Base-by-base conservation (phyloP, 1,139 yeast species). In the Suhomyces panamericanus region DNA sequence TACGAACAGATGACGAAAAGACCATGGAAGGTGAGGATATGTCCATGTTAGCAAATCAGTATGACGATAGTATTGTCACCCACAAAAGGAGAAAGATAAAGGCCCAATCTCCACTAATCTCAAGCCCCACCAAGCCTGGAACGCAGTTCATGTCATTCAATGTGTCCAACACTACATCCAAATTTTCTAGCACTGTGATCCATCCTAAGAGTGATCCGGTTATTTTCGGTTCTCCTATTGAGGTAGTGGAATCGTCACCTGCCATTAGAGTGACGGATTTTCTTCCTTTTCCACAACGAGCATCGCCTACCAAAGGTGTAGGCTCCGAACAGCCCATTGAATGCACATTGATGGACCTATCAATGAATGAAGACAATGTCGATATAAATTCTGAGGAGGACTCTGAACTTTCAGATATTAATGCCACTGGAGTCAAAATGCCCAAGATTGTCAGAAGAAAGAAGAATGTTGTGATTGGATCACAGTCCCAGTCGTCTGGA, bases 161-260 rank as follows among this genome's bases (percentile, higher is more conserved):
- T 35, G 35, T 41, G 6, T 33, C 46, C 11, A 32, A 35, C 33
- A 46, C 35, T 17, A 39, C 39, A 3, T 42, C 44, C 10, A 46
- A 46, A 16, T n/a, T 46, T 3, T 42, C 49, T 11, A 33, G 38
- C 27, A 15, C 35, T 3, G 37, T 39, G 10, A 11, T 42, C 1
- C 46, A 46, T 22, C 50, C 50, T n/a, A 44, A 43, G 17, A 43
- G 49, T 7, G 48, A 42, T 15, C 53, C 49, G 4, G 36, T 45
- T 5, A 41, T 49, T 9, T 26, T 50, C 20, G 52, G 49, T 4
- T 49, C 52, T 12, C 50, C 53, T 1, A 42, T 45, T 8, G 54
- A 48, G 31, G 40, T 54, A 3, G 53, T 49, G 7, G 56, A 52
- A 27, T 52, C 56, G 2, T 54, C 58, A 13, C 58, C 58, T 1